Evolutionary conservation across 148 eudicot genomes (phyloP), one percentile per base, ranked within the genome.

Genomic region (Cornus florida): DNA sequence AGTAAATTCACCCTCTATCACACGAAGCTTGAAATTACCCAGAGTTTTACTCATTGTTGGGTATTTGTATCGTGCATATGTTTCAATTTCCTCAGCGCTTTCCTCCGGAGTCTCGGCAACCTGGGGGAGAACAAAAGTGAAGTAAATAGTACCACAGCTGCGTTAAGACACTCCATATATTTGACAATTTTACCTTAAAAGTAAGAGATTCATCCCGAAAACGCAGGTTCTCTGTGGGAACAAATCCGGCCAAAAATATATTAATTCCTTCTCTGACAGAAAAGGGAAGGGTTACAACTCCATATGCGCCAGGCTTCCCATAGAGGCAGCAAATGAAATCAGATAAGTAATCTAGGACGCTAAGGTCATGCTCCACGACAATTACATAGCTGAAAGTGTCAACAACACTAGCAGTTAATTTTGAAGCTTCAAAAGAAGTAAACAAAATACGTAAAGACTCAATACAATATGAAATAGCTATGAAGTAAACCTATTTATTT

Each of bases 181-280:
- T 14, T 53, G 68, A 67, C 67, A 59, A 84, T 22, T 20, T 72
- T 82, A 95, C 99, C 99, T 89, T 95, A 76, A 95, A 95, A 46
- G 98, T 95, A 75, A 95, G 98, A 77, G 97, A 93, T 74, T 95
- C 99, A 53, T 95, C 97, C n/a, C 97, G 84, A 73, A 95, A 95
- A 13, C 99, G 84, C 65, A 95, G 89, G 86, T 95, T 95, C 82
- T 95, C 99, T 3, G 98, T 95, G 35, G 99, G 99, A 41, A 95
- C 98, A 86, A 92, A 95, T 77, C 99, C 99, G 62, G 94, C 91
- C 84, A 95, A 83, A 89, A 95, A 95, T 80, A 92, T 93, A 79
- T 95, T 93, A 69, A 95, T 95, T 81, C 99, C 99, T 87, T 95
- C 99, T 85, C 99, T 92, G n/a, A 95, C 99, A 35, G 99, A 95